These are phyloP conservation scores for Canavalia gladiata DNA, from an alignment of 306 rosid genomes.

Conservation along the genomic window DNA sequence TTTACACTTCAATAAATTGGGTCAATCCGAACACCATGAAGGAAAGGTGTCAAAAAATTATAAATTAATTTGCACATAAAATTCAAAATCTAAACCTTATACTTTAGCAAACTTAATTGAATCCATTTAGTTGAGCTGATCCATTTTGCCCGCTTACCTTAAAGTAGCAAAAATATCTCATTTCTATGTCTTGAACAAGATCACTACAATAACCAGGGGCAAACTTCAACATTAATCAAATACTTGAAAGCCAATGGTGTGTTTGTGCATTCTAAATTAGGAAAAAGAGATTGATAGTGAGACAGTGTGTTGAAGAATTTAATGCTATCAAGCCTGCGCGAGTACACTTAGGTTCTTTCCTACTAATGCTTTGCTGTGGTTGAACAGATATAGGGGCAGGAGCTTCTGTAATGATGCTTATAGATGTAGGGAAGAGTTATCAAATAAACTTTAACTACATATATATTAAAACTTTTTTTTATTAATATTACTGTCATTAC, in stretches of 20 bases:
- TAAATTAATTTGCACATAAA: too few species aligned
- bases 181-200: background rate
- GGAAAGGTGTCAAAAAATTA: too few species aligned
- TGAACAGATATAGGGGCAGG: background rate
- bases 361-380: background rate
- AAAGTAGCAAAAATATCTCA: background rate
- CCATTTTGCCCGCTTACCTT: too few species aligned
- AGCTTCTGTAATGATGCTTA: background rate
- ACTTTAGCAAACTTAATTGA: too few species aligned
- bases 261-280: background rate
- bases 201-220: background rate
- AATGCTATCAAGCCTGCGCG: background rate
- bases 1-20: too few species aligned
- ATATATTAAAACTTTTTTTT: background rate
- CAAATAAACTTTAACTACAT: background rate
- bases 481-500: background rate
- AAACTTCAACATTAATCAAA: constrained; percentile 4
- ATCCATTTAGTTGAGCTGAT: too few species aligned
- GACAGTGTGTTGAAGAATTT: background rate
- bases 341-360: background rate
- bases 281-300: background rate
- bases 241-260: constrained; percentile 1
- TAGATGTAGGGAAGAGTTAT: constrained; percentile 5
- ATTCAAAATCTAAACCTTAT: too few species aligned
- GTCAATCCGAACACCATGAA: too few species aligned